A percentile compares a stretch with the other conserved stretches of the same genome.
These are phyloP conservation scores for Cryptococcus wingfieldii DNA, from an alignment of 1,284 basidiomycete genomes.

Conservation along the genomic window DNA sequence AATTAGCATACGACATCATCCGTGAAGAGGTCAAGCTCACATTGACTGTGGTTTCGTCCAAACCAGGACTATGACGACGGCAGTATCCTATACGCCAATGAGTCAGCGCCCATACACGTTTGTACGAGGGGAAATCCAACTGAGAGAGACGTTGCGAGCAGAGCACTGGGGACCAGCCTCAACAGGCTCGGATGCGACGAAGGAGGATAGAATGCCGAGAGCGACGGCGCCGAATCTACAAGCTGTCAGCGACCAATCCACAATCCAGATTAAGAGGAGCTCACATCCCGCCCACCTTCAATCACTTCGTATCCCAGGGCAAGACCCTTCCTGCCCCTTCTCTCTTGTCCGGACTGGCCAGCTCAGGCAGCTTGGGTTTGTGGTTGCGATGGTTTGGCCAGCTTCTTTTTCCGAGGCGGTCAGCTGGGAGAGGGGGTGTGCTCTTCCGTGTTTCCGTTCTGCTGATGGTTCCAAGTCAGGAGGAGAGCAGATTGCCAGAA, in stretches of 20 bases:
- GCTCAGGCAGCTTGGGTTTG: not conserved
- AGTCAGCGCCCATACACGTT: not conserved
- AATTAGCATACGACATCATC: not conserved
- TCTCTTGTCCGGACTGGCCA: not conserved
- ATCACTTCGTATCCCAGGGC: constrained; percentile 84
- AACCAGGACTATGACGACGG: constrained; percentile 84
- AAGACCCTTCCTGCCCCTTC: constrained; percentile 56
- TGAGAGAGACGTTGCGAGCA: constrained; percentile 57
- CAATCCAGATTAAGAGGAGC: constrained; percentile 24
- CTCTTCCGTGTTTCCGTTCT: constrained; percentile 47
- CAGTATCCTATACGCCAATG: constrained; percentile 64
- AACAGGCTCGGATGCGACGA: constrained; percentile 70
- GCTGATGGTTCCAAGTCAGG: constrained; percentile 67
- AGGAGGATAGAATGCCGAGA: constrained; percentile 84
- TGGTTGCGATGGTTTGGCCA: constrained; percentile 34
- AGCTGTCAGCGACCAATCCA: not conserved
- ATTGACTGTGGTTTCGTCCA: constrained; percentile 94
- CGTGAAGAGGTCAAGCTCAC: constrained; percentile 17
- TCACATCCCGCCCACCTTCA: constrained; percentile 75
- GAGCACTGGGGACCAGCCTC: constrained; percentile 73
- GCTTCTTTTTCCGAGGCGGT: constrained; percentile 2
- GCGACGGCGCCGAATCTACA: constrained; percentile 72
- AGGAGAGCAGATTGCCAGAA: not conserved
- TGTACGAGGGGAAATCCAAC: constrained; percentile 20
- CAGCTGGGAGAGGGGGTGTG: constrained; percentile 16